A percentile compares a stretch with the other conserved stretches of the same genome.
These are phyloP conservation scores for Dictyostelium citrinum DNA, from an alignment of 78 protist genomes.

Conservation along the genomic window DNA sequence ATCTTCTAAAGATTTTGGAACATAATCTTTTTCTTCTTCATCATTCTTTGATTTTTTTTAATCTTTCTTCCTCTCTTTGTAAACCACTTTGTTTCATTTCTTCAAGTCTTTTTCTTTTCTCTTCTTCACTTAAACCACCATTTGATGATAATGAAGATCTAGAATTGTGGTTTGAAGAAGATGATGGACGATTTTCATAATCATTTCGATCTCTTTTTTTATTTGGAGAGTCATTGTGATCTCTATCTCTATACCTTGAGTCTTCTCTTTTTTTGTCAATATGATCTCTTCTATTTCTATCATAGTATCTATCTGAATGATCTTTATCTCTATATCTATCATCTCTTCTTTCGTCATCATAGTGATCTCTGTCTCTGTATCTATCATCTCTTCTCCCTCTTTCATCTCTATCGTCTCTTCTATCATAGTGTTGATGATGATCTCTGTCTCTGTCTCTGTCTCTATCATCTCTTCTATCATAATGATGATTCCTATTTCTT, in stretches of 20 bases:
- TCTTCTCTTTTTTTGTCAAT: constrained; percentile 19
- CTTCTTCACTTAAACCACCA: constrained; percentile 31
- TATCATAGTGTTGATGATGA: not conserved
- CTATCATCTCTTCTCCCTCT: not conserved
- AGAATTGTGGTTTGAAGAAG: not conserved
- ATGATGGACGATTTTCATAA: not conserved
- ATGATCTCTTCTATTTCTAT: not conserved
- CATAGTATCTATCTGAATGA: not conserved
- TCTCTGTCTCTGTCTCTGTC: not conserved
- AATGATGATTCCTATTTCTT: not conserved
- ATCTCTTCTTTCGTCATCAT: not conserved
- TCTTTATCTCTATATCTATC: not conserved
- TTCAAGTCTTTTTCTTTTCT: constrained; percentile 37
- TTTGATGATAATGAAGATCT: not conserved
- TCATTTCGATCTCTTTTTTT: constrained; percentile 26
- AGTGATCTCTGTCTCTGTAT: not conserved
- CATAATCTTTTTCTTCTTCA: not conserved
- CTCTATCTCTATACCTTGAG: constrained; percentile 32
- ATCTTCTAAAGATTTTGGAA: constrained; percentile 38
- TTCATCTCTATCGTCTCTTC: not conserved
- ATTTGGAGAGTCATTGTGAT: not conserved
- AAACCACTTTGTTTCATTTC: constrained; percentile 36
- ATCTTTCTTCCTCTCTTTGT: constrained; percentile 37
- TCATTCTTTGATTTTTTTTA: not conserved
- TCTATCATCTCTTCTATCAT: not conserved